Evolutionary conservation across 805 yeast species (phyloP).

Genomic region (Barnettozyma wickerhamii): DNA sequence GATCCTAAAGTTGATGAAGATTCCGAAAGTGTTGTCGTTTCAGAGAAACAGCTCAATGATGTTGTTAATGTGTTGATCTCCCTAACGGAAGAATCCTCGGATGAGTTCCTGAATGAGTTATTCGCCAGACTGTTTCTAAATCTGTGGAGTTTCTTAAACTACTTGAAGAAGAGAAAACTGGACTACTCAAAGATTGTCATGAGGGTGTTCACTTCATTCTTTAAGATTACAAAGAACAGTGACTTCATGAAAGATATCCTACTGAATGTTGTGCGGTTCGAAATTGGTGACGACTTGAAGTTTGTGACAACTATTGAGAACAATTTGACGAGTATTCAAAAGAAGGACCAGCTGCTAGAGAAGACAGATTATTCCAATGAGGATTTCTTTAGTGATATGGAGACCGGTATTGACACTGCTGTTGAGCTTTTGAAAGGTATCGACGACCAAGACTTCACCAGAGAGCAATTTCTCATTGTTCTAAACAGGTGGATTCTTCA

Average conservation of each 20-base stretch:
- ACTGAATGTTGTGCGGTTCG: constrained; percentile 27
- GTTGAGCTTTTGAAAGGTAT: constrained; percentile 44
- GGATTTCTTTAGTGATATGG: constrained; percentile 40
- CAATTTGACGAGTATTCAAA: constrained; percentile 31
- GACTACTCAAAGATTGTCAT: constrained; percentile 29
- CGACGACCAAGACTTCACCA: constrained; percentile 40
- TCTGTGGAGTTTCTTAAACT: constrained; percentile 35
- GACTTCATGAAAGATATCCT: constrained; percentile 25
- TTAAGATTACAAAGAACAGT: constrained; percentile 27
- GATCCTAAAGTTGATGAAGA: constrained; percentile 29
- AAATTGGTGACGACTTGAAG: constrained; percentile 32
- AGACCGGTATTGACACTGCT: constrained; percentile 37
- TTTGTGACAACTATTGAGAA: constrained; percentile 32
- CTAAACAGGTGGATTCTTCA: constrained; percentile 57
- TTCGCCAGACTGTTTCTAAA: constrained; percentile 26
- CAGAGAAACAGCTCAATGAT: constrained; percentile 53
- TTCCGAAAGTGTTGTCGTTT: constrained; percentile 29
- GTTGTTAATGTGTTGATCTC: constrained; percentile 63
- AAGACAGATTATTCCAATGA: constrained; percentile 17
- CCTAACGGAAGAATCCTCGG: constrained; percentile 42
- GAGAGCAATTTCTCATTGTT: constrained; percentile 42
- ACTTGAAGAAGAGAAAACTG: constrained; percentile 27
- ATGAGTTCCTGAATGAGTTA: constrained; percentile 32
- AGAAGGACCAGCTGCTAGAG: constrained; percentile 6
- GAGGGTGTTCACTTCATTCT: constrained; percentile 30